A percentile compares a stretch with the other conserved stretches of the same genome.
These are phyloP conservation scores for Gymnopus androsaceus DNA, from an alignment of 1,284 basidiomycete species.

Conservation along the genomic window DNA sequence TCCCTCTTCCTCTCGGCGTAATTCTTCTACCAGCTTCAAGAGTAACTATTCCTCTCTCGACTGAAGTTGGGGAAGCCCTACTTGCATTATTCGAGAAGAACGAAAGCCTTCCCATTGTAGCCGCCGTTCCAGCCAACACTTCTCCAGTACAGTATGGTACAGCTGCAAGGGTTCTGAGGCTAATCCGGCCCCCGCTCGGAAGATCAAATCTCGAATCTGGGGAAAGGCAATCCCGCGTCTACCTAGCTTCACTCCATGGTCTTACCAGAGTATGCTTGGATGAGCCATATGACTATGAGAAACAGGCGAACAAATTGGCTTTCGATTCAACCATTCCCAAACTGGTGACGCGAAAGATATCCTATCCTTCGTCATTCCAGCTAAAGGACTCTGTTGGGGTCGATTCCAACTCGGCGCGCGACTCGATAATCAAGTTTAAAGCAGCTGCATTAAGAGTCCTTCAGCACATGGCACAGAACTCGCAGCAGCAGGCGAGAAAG, in stretches of 20 bases:
- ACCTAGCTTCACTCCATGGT: constrained; percentile 56
- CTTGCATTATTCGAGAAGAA: constrained; percentile 62
- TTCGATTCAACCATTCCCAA: constrained; percentile 19
- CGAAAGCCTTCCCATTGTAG: constrained; percentile 62
- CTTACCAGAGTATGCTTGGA: constrained; percentile 45
- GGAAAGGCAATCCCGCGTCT: constrained; percentile 44
- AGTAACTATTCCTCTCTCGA: constrained; percentile 61
- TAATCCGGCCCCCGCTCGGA: constrained; percentile 43
- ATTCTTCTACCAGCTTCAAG: constrained; percentile 69
- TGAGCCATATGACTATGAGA: constrained; percentile 28
- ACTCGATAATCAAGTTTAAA: constrained; percentile 66
- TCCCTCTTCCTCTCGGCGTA: constrained; percentile 63
- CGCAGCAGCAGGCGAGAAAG: constrained; percentile 52
- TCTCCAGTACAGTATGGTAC: constrained; percentile 44
- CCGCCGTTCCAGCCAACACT: constrained; percentile 53
- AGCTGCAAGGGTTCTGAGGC: constrained; percentile 60
- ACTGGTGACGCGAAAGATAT: constrained; percentile 26
- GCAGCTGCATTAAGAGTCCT: constrained; percentile 63
- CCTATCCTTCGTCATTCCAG: constrained; percentile 14
- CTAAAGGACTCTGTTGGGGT: constrained; percentile 15
- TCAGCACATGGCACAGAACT: constrained; percentile 65
- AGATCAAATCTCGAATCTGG: constrained; percentile 28
- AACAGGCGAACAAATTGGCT: constrained; percentile 3
- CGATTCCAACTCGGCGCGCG: constrained; percentile 45
- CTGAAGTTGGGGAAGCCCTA: constrained; percentile 57